Evolutionary conservation across 2,329 filamentous ascomycete species (phyloP).

Genomic region (Podosphaera fusca): DNA sequence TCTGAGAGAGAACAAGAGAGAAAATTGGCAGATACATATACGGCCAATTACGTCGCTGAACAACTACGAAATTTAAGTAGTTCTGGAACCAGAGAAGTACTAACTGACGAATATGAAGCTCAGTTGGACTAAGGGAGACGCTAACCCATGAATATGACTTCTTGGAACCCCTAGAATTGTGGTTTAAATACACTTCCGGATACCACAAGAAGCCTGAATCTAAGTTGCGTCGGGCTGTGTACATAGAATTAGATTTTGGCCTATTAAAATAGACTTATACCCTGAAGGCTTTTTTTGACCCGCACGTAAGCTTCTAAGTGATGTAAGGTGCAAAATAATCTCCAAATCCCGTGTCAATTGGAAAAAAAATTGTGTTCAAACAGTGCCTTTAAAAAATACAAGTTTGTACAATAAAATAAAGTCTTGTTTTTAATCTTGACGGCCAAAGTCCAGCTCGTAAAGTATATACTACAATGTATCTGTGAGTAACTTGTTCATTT

Average conservation of each 20-base stretch:
- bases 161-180: not conserved
- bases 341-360: not conserved
- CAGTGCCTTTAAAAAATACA: too few species aligned
- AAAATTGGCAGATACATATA: slow-evolving; percentile 39
- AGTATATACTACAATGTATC: slow-evolving; percentile 65
- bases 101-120: slow-evolving; percentile 38
- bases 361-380: not conserved
- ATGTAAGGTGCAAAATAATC: not conserved
- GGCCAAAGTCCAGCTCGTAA: not conserved
- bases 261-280: too few species aligned
- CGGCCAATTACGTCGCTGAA: slow-evolving; percentile 61
- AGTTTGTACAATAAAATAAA: not conserved
- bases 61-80: slow-evolving; percentile 50
- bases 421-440: not conserved
- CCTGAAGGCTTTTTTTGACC: too few species aligned
- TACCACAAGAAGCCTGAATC: too few species aligned
- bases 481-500: slow-evolving; percentile 98
- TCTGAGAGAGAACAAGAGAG: slow-evolving; percentile 27
- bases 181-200: not conserved
- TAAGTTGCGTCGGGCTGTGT: too few species aligned
- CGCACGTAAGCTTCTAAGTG: not conserved
- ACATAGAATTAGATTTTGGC: too few species aligned
- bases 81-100: slow-evolving; percentile 19
- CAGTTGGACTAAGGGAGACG: slow-evolving; percentile 21
- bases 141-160: not conserved